Percentiles rank a stretch among this genome's conserved stretches.
Evolutionary conservation across 768 basidiomycete genomes (phyloP).

Genomic region (Termitomyces sp.): DNA sequence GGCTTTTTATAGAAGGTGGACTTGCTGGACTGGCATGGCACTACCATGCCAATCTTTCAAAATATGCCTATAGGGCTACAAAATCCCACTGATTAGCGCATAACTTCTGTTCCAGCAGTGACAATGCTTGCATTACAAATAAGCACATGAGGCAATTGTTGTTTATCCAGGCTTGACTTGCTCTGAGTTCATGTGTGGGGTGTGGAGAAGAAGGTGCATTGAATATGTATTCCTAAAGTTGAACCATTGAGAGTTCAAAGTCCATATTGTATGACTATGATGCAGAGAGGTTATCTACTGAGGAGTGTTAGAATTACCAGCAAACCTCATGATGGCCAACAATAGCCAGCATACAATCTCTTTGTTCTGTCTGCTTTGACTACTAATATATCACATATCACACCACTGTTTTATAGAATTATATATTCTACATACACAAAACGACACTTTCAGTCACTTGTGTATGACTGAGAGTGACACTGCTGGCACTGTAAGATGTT

Average conservation of each 20-base stretch:
- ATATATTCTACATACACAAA: no score
- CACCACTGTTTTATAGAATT: no score
- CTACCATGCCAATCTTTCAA: neutral
- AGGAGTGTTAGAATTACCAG: no score
- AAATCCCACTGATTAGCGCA: neutral
- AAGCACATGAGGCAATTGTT: neutral
- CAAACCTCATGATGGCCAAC: no score
- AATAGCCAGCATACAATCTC: no score
- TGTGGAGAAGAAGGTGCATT: neutral
- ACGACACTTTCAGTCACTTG: no score
- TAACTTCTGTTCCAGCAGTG: neutral
- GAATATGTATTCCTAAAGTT: neutral
- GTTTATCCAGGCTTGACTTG: neutral
- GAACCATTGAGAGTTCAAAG: neutral
- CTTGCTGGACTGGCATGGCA: neutral
- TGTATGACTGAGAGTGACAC: no score
- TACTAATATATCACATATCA: no score
- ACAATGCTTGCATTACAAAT: neutral
- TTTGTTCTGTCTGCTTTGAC: no score
- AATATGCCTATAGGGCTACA: neutral
- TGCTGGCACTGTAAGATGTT: no score
- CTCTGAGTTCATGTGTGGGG: neutral
- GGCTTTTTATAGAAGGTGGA: neutral
- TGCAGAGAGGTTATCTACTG: no score
- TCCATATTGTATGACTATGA: no score